Conservation (phyloP, 805 yeast genomes). For the Starmerella ratchasimensis region DNA sequence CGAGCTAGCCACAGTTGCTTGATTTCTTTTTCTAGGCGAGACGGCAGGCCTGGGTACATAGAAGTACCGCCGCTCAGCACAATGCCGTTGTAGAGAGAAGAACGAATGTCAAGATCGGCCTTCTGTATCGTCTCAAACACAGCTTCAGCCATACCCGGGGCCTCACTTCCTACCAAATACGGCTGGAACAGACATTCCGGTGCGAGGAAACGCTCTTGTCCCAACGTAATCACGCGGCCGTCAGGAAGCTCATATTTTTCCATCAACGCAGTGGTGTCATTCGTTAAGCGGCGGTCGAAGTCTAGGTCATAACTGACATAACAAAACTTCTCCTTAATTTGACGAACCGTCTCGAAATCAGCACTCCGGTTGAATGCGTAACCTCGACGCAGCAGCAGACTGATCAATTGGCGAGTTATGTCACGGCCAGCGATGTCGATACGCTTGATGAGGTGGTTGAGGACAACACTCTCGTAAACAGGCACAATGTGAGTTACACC, state of each 20-base stretch:
- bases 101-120: slow-evolving; percentile 87
- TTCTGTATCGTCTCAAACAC: slow-evolving; percentile 84
- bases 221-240: slow-evolving; percentile 85
- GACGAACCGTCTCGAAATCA: slow-evolving; percentile 96
- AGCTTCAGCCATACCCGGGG: slow-evolving; percentile 90
- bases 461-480: slow-evolving; percentile 92
- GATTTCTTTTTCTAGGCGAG: slow-evolving; percentile 86
- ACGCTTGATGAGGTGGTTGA: slow-evolving; percentile 82
- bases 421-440: slow-evolving; percentile 97
- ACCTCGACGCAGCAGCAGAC: slow-evolving; percentile 81
- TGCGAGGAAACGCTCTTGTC: slow-evolving; percentile 91
- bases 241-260: slow-evolving; percentile 90
- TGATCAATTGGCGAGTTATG: slow-evolving; percentile 91
- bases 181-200: slow-evolving; percentile 98
- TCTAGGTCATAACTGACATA: slow-evolving; percentile 90
- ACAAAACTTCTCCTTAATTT: slow-evolving; percentile 89
- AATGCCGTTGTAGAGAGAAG: slow-evolving; percentile 77
- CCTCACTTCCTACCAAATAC: slow-evolving; percentile 84
- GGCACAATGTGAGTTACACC: slow-evolving; percentile 98
- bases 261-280: slow-evolving; percentile 90
- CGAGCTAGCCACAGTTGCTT: slow-evolving; percentile 90
- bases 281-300: slow-evolving; percentile 71
- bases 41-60: slow-evolving; percentile 97
- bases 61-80: slow-evolving; percentile 96
- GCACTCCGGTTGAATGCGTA: slow-evolving; percentile 97